Evolutionary conservation across 495 filamentous ascomycete genomes (phyloP), one percentile per base, ranked within the genome.

Genomic region (Letharia lupina): DNA sequence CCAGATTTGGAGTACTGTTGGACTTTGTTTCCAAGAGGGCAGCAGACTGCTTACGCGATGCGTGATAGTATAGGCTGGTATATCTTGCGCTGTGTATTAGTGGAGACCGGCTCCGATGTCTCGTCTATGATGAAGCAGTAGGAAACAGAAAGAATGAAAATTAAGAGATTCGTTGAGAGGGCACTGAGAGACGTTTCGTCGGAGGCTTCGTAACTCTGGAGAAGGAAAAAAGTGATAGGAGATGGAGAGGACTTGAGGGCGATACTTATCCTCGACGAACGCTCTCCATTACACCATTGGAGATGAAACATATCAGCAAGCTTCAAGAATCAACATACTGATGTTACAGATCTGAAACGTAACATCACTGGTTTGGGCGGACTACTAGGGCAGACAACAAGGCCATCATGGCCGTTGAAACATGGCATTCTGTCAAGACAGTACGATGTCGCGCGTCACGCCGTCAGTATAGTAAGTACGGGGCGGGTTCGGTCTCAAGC

Each of bases 391-490:
- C 65, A 63, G 65, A 37, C 35, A 28, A 60, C 12, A 48, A 31
- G 28, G 61, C 54, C 50, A 28, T 52, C n/a, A 16, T 52, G 39
- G 31, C 48, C 33, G 44, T 67, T 66, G 59, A 71, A 69, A 69
- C 67, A 65, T 20, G 50, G 40, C 33, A 64, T 13, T 50, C 48
- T 61, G 58, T 41, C 20, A 45, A 28, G 64, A 60, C n/a, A 54
- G n/a, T 68, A 60, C 61, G 67, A 71, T 73, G 65, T 73, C 71
- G 71, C 71, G 71, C 71, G 71, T 73, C 54, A 57, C 54, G 54
- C 54, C 16, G 31, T 57, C 69, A 68, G 69, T 48, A 60, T 42
- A 50, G 31, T 57, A 67, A 68, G 69, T 48, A 60, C 50, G 59
- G 63, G 50, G 66, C 23, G 23, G 44, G 20, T 16, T 41, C 61